These are phyloP conservation scores for Pulveroboletus ravenelii DNA, from an alignment of 768 basidiomycete genomes.

Conservation along the genomic window DNA sequence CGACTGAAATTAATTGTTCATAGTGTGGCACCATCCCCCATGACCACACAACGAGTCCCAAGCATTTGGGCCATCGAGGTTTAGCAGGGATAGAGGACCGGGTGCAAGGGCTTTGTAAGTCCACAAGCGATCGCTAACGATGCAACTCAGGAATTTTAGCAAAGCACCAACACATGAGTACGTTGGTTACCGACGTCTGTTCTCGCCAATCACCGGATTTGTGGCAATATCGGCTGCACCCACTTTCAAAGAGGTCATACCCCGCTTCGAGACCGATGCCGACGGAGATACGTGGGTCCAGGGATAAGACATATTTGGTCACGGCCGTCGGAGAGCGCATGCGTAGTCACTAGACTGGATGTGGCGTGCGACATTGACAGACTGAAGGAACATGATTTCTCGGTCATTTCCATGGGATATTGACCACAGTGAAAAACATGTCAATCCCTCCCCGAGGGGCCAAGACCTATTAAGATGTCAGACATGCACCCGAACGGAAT, in stretches of 20 bases:
- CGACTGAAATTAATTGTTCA: not conserved
- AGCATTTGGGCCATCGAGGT: conserved; percentile 3
- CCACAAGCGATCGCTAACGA: not conserved
- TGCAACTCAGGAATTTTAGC: not conserved
- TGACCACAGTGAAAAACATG: conserved; percentile 3
- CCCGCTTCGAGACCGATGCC: conserved; percentile 4
- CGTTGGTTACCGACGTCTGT: not conserved
- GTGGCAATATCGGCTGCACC: conserved; percentile 12
- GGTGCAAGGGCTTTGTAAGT: not conserved
- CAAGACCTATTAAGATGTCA: not conserved
- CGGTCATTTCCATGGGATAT: not conserved
- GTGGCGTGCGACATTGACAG: conserved; percentile 1
- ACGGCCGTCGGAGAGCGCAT: conserved; percentile 4
- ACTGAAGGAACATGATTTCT: not conserved
- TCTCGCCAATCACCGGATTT: conserved; percentile 3
- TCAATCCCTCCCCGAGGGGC: not conserved
- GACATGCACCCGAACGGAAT: not conserved
- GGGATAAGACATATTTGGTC: conserved; percentile 8
- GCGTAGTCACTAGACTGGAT: too few relatives aligned
- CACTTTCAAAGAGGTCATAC: conserved; percentile 1
- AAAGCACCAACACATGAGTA: conserved; percentile 1
- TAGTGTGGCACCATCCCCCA: not conserved
- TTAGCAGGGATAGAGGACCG: conserved; percentile 1
- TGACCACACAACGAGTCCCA: conserved; percentile 13
- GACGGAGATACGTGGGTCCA: conserved; percentile 9